A percentile compares a stretch with the other conserved stretches of the same genome.
Conservation (phyloP, 768 basidiomycete genomes). For the Hypholoma sublateritium region DNA sequence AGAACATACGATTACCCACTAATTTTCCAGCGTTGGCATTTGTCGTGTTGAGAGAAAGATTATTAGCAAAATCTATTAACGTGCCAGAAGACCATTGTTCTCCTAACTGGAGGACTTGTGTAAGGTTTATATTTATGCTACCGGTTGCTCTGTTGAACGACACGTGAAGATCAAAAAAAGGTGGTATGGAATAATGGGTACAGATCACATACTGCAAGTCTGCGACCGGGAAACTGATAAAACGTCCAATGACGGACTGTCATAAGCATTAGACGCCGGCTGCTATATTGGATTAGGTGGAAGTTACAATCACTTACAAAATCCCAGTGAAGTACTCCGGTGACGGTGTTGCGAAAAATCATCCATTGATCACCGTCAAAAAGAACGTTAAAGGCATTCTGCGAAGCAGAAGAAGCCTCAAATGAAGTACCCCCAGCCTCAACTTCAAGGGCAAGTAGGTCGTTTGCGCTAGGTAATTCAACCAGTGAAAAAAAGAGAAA, state of each 20-base stretch:
- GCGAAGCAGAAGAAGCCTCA: constrained; percentile 40
- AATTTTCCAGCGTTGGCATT: constrained; percentile 57
- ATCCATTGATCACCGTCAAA: constrained; percentile 69
- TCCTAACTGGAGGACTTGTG: constrained; percentile 49
- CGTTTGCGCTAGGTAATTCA: constrained; percentile 47
- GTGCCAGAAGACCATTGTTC: constrained; percentile 47
- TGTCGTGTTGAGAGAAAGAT: constrained; percentile 32
- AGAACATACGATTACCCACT: constrained; percentile 64
- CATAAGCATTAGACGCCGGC: no score
- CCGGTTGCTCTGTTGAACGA: constrained; percentile 46
- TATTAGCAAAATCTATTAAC: constrained; percentile 37
- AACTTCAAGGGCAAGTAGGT: constrained; percentile 60
- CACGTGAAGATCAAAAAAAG: not conserved
- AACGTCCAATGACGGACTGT: constrained; percentile 62
- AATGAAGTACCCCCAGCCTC: constrained; percentile 61
- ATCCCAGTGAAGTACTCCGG: constrained; percentile 67
- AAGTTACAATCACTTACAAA: constrained; percentile 44
- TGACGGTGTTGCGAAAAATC: constrained; percentile 60
- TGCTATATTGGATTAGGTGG: not conserved
- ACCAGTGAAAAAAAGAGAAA: not conserved
- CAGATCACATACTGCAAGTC: constrained; percentile 36
- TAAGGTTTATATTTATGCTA: constrained; percentile 58
- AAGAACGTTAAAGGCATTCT: constrained; percentile 51
- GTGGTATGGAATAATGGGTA: not conserved
- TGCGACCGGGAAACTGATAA: constrained; percentile 64